phyloP scores from a whole-genome alignment of 345 rosid species.

The Eucalyptus caleyi region DNA sequence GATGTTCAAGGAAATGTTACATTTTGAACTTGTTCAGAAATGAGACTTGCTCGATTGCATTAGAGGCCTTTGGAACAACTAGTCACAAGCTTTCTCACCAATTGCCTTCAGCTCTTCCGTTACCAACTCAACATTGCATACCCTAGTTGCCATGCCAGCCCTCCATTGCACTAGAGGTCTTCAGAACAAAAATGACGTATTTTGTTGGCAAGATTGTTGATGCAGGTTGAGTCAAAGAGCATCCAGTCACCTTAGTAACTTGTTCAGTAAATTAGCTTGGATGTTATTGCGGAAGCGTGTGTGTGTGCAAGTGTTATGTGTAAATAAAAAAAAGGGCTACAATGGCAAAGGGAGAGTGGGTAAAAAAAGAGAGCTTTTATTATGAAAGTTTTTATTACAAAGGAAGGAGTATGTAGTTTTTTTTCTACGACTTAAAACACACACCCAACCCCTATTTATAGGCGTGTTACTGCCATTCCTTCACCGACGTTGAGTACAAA shows the following conservation, averaged over 20 bases:
- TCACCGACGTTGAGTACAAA: too few relatives aligned
- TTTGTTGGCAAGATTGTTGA: background rate
- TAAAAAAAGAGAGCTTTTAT: too few relatives aligned
- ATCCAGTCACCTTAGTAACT: background rate
- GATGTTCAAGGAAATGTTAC: background rate
- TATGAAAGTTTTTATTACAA: too few relatives aligned
- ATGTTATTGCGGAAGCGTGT: too few relatives aligned
- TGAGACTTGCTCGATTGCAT: background rate
- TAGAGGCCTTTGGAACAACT: background rate
- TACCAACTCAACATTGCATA: background rate
- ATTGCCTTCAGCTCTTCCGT: background rate
- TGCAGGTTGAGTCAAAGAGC: background rate
- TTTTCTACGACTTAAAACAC: too few relatives aligned
- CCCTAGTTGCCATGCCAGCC: background rate
- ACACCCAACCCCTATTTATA: too few relatives aligned
- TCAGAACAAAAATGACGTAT: background rate
- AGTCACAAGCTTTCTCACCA: background rate
- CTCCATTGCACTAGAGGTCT: background rate
- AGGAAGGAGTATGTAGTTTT: too few relatives aligned
- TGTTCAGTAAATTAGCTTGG: background rate
- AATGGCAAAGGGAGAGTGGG: too few relatives aligned
- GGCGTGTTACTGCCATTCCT: too few relatives aligned
- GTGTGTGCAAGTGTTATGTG: too few relatives aligned
- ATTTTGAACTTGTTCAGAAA: background rate
- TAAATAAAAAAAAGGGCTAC: too few relatives aligned